Percentiles rank a stretch among this genome's conserved stretches.
phyloP scores from a whole-genome alignment of 306 rosid genomes.

The Cicer chorassanicum region DNA sequence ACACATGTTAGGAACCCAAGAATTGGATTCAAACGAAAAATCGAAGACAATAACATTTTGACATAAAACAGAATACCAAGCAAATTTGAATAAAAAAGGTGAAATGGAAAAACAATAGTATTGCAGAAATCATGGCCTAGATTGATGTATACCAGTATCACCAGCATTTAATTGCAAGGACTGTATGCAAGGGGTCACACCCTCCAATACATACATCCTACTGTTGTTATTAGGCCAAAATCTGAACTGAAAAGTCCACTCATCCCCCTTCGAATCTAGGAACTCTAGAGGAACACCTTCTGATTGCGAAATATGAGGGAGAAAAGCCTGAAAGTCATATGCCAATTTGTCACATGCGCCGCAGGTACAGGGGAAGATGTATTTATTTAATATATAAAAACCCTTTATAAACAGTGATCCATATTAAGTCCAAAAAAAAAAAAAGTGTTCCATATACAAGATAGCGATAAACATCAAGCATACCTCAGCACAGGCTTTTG shows the following conservation, averaged over 20 bases:
- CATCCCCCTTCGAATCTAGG: constrained; percentile 87
- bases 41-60: not conserved
- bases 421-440: not conserved
- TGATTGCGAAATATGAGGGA: constrained; percentile 82
- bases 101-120: constrained; percentile 7
- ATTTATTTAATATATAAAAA: constrained; percentile 4
- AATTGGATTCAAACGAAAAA: too few species aligned
- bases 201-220: constrained; percentile 98
- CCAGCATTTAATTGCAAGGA: constrained; percentile 80
- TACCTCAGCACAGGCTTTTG: constrained; percentile 99
- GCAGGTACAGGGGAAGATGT: constrained; percentile 13
- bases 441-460: not conserved
- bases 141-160: constrained; percentile 78
- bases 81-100: not conserved
- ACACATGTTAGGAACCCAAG: not conserved
- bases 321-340: constrained; percentile 70
- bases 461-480: constrained; percentile 10
- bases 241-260: constrained; percentile 97
- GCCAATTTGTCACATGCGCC: constrained; percentile 33
- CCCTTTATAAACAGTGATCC: not conserved
- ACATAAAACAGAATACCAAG: constrained; percentile 20
- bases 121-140: constrained; percentile 28
- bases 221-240: constrained; percentile 99
- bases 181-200: constrained; percentile 97
- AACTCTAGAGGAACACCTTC: constrained; percentile 88